These are phyloP conservation scores for Sideroxylon spinosum DNA, from an alignment of 179 eudicot genomes.

Conservation along the genomic window DNA sequence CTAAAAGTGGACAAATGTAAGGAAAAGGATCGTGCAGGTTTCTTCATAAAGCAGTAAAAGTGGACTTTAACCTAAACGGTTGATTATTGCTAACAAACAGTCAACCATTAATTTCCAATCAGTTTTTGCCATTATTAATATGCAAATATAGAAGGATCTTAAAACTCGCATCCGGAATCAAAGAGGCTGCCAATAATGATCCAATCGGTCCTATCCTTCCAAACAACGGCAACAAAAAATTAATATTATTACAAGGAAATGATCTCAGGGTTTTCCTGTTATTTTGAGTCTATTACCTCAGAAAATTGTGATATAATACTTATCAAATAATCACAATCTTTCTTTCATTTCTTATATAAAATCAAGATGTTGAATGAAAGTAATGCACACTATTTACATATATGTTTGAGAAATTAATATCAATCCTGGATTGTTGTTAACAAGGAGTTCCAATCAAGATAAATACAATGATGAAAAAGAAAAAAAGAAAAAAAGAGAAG, in stretches of 20 bases:
- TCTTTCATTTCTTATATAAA: background rate
- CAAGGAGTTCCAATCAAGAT: no score
- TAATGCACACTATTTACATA: background rate
- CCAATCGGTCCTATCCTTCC: background rate
- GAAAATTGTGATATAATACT: background rate
- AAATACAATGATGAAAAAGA: no score
- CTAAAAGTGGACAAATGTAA: no score
- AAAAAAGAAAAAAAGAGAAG: no score
- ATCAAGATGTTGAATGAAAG: background rate
- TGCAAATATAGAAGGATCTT: background rate
- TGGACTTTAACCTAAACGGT: background rate
- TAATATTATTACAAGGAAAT: background rate
- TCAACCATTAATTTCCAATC: background rate
- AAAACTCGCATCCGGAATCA: background rate
- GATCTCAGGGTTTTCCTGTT: background rate
- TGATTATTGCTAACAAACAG: no score
- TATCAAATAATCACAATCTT: background rate
- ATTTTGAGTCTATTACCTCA: background rate
- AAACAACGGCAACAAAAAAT: background rate
- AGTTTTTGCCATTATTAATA: background rate
- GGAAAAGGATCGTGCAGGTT: conserved; percentile 3
- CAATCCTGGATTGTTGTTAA: background rate
- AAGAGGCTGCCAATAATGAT: background rate
- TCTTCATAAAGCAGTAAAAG: background rate
- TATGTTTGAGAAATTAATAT: background rate